Evolutionary conservation across 2,329 filamentous ascomycete genomes (phyloP).

Genomic region (Aspergillus sp.): DNA sequence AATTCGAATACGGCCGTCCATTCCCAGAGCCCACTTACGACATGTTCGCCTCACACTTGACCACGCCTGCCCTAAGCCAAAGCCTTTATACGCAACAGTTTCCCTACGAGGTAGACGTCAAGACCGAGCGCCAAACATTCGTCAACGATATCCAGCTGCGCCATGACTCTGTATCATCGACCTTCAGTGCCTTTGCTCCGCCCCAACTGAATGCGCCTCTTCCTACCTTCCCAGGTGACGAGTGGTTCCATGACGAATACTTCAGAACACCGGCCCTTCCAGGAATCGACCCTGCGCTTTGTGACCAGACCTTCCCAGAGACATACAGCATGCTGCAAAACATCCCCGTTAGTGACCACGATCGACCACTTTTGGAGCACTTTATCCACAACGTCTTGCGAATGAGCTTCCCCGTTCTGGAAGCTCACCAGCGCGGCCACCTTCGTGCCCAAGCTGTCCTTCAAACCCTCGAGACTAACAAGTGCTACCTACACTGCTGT

Average conservation of each 20-base stretch:
- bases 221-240: conserved; percentile 62
- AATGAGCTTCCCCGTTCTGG: conserved; percentile 86
- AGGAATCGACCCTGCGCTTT: conserved; percentile 22
- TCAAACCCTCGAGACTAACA: conserved; percentile 85
- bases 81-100: conserved; percentile 60
- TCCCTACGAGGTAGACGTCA: conserved; percentile 92
- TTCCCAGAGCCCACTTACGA: conserved; percentile 47
- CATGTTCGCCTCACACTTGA: conserved; percentile 41
- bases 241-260: conserved; percentile 71
- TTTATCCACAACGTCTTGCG: conserved; percentile 87
- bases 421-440: conserved; percentile 83
- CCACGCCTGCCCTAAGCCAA: conserved; percentile 57
- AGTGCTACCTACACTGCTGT: conserved; percentile 92
- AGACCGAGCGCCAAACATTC: conserved; percentile 91
- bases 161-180: conserved; percentile 83
- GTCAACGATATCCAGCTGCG: conserved; percentile 86
- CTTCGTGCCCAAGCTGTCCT: conserved; percentile 80
- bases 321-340: conserved; percentile 64
- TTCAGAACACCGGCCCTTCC: conserved; percentile 53
- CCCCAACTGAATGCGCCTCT: conserved; percentile 68
- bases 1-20: conserved; percentile 69
- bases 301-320: conserved; percentile 19
- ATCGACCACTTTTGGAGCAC: conserved; percentile 83
- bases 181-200: conserved; percentile 88
- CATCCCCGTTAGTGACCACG: conserved; percentile 82